Conservation (phyloP, 176 grass and related monocot species). For the Elaeis guineensis region DNA sequence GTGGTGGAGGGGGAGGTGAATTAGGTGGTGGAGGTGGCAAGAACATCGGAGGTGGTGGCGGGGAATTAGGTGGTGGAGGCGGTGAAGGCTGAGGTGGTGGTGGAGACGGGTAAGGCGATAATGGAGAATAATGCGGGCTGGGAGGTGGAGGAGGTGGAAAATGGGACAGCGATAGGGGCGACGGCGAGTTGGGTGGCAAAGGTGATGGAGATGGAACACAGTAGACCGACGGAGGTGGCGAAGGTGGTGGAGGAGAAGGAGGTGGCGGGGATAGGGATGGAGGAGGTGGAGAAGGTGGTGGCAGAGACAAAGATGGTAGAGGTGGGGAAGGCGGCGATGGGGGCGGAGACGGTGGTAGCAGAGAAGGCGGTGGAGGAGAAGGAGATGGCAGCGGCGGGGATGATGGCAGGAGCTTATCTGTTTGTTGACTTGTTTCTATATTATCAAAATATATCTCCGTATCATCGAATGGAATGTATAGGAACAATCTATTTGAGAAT, state of each 20-base stretch:
- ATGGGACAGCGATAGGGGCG: constrained; percentile 6
- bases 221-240: too few relatives aligned
- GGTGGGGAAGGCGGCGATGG: constrained; percentile 7
- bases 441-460: too few relatives aligned
- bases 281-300: constrained; percentile 5
- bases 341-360: background rate
- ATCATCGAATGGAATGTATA: too few relatives aligned
- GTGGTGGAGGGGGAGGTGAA: too few relatives aligned
- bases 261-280: constrained; percentile 14
- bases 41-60: constrained; percentile 22
- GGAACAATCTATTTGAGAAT: too few relatives aligned
- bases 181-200: constrained; percentile 17
- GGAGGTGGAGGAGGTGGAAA: constrained; percentile 20
- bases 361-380: background rate
- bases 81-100: constrained; percentile 12
- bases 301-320: constrained; percentile 1
- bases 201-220: constrained; percentile 18
- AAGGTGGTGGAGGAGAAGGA: constrained; percentile 4
- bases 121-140: too few relatives aligned
- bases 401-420: too few relatives aligned
- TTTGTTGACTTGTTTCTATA: too few relatives aligned
- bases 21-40: constrained; percentile 30
- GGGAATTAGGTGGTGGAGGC: too few relatives aligned
- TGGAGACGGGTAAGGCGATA: constrained; percentile 4
- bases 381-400: background rate